Base-by-base conservation (phyloP, 176 grass and related monocot species). In the Alloteropsis semialata region DNA sequence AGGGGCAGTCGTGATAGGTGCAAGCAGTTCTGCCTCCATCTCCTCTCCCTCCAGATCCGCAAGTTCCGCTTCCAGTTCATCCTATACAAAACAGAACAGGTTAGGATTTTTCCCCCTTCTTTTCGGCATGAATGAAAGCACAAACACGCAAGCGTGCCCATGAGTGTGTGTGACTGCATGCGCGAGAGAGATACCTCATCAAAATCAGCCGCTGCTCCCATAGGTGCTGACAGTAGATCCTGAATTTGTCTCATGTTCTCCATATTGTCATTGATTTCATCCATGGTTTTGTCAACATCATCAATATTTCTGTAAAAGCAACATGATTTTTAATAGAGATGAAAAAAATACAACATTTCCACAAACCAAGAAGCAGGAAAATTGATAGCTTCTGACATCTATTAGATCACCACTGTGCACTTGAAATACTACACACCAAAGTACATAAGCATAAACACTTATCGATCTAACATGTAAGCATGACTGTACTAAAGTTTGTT, bases 171-270 rank as follows among this genome's bases (percentile, higher is more conserved):
- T 80, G 30, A 32, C 63, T 24, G 21, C 3, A 22, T 49, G 36
- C 28, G 32, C 4, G 33, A 33, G 13, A 56, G 75, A 68, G 17
- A 59, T 49, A 98, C 95, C 79, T 98, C 95, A 88, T 98, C 95
- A 46, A 98, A 98, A 93, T 98, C 90, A 88, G 84, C 84, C 75
- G 90, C 88, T 73, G 88, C 88, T 71, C 95, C 92, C 72, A 98
- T 89, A 62, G 95, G 95, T 5, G 88, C 77, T 79, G 95, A 86
- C 33, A 95, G 84, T 69, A 92, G 81, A 80, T 95, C 90, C 81
- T 98, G 95, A 72, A 98, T 98, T 76, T 98, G 92, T 69, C 94
- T 90, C 95, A 98, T 98, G 55, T 92, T 98, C 84, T 98, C 92
- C 82, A 79, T 95, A 56, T 95, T 91, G 65, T 98, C 95, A 89